Percentiles rank a stretch among this genome's conserved stretches.
phyloP scores from a whole-genome alignment of 257 asterid genomes.

The Solanum pennellii region DNA sequence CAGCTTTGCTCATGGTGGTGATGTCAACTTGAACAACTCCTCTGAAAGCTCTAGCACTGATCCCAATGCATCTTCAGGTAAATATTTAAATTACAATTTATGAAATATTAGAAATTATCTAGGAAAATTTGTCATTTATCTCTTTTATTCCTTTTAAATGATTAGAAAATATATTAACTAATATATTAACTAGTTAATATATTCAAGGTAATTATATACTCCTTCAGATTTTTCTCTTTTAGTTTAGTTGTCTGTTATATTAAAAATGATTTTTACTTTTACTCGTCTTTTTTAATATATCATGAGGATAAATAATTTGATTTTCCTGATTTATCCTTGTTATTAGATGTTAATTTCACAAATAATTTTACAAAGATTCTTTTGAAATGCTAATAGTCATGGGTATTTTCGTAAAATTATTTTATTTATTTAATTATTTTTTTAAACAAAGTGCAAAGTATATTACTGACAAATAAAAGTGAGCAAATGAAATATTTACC shows the following conservation, averaged over 20 bases:
- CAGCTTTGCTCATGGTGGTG: slow-evolving; percentile 8
- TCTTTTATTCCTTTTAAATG: not conserved
- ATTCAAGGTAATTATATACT: not conserved
- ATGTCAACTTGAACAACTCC: slow-evolving; percentile 5
- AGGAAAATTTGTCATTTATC: not conserved
- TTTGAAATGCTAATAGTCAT: not conserved
- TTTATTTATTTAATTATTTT: not conserved
- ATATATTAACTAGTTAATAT: not conserved
- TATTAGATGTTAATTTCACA: not conserved
- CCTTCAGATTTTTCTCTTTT: not conserved
- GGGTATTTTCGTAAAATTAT: not conserved
- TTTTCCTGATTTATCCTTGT: fast-evolving
- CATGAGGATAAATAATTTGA: fast-evolving
- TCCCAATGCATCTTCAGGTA: not conserved
- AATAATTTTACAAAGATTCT: not conserved
- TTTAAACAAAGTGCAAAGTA: not conserved
- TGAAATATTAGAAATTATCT: not conserved
- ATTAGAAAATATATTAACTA: not conserved
- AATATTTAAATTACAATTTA: not conserved
- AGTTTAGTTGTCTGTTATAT: not conserved
- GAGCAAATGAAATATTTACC: too few species aligned
- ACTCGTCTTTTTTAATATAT: not conserved
- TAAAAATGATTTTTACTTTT: not conserved
- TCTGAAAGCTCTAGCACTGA: slow-evolving; percentile 12
- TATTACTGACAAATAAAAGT: not conserved